Conservation (phyloP, 1,139 yeast genomes). For the Sugiyamaella japonica region DNA sequence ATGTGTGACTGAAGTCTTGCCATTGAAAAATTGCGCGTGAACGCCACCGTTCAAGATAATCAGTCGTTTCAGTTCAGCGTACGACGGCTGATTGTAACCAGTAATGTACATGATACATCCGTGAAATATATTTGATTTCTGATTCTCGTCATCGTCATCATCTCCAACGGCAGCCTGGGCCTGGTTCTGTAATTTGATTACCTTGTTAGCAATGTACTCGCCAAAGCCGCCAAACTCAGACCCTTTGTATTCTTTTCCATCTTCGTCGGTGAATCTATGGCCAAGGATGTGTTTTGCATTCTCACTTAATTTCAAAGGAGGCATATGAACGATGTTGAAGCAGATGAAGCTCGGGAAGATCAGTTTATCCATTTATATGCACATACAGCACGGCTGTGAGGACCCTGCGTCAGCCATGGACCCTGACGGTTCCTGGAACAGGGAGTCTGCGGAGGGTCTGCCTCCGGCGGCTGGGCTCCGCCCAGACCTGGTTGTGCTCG, state of each 20-base stretch:
- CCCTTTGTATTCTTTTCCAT: constrained; percentile 41
- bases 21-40: constrained; percentile 64
- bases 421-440: not conserved
- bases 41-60: constrained; percentile 80
- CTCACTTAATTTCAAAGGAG: constrained; percentile 7
- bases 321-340: not conserved
- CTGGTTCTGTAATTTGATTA: constrained; percentile 63
- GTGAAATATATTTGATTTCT: constrained; percentile 49
- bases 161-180: constrained; percentile 50
- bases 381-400: not conserved
- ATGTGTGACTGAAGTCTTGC: constrained; percentile 78
- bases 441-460: too few relatives aligned
- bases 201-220: constrained; percentile 68
- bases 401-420: not conserved
- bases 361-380: not conserved
- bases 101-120: constrained; percentile 73
- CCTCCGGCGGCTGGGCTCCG: too few relatives aligned
- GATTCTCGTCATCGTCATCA: constrained; percentile 41
- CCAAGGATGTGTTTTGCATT: constrained; percentile 25
- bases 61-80: constrained; percentile 66
- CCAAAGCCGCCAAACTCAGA: constrained; percentile 70
- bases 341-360: not conserved
- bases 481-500: too few relatives aligned
- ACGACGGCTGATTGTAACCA: constrained; percentile 82
- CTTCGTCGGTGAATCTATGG: constrained; percentile 30